Base-by-base conservation (phyloP, 2,329 filamentous ascomycete genomes). In the Cladobotryum mycophilum region DNA sequence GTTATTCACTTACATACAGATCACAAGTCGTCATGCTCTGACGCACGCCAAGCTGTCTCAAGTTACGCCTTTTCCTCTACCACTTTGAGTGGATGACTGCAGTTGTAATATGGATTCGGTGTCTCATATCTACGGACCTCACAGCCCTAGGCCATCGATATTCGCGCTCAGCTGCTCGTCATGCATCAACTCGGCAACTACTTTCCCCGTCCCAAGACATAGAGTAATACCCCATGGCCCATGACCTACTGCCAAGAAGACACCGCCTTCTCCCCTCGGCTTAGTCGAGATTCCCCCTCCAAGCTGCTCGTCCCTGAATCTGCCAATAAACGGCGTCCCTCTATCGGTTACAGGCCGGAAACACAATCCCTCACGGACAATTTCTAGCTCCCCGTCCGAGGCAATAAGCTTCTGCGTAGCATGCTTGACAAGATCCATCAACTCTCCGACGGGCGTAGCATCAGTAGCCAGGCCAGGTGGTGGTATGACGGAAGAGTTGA, bases 151-250 rank as follows among this genome's bases (percentile, higher is more conserved):
- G 14, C 38, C 50, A 43, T 54, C 57, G 11, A 89, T 69, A 68
- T 87, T 79, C 1, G 76, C 83, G 55, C 79, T 85, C 46, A 77
- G 67, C 53, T 68, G 64, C 53, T 73, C 68, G 2, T 81, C 83
- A 58, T 80, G 74, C 40, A 88, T 74, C 76, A 90, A 74, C 68
- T 90, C 86, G 11, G 84, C 77, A 69, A 90, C 70, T 5, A 88
- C 80, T 56, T 79, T 78, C 0, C 87, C 88, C 0, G 85, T 90
- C 1, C 86, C 87, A 30, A 88, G 67, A 14, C 74, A 73, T 60
- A 82, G 61, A 44, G 74, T 77, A 22, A 86, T 86, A 0, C 86
- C 87, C 87, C 87, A 91, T 0, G 86, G 84, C 0, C 86, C 87
- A 70, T 91, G 87, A 0, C 88, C 87, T 4, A 83, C 75, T 1